Base-by-base conservation (phyloP, 139 green algal species). In the Chlorella sp. region DNA sequence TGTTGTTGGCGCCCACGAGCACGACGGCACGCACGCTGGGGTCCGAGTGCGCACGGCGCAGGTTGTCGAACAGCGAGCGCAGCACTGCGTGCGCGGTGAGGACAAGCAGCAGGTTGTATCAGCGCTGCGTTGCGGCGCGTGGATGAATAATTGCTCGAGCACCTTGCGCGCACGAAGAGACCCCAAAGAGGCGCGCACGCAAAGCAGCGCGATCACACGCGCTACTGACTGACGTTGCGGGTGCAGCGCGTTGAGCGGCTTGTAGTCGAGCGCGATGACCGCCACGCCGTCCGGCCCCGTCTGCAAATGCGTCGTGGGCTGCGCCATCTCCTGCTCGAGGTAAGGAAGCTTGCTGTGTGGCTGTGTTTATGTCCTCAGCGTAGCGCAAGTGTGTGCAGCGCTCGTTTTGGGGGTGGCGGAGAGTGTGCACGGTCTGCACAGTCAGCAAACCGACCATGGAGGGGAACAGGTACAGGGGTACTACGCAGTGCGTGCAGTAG, bases 201-300 rank as follows among this genome's bases (percentile, higher is more conserved):
- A 30, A 32, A 50, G n/a, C 5, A 20, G 5, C 50, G 23, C 5
- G 6, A 62, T 4, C n/a, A 31, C 6, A 62, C 5, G 22, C 23
- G 36, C 3, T 23, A 60, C 6, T 62, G 1, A 65, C 79, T 74
- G 32, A 93, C 91, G 86, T 49, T 83, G 67, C 0, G 93, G 91
- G 67, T 97, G 92, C 73, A 99, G 76, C 1, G 95, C 93, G 71
- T 99, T 99, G 1, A 99, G 91, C 1, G 95, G 95, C 26, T 93
- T 90, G 77, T 98, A 97, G 61, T 67, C 51, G 1, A 99, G 82
- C 4, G 87, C 94, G 26, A 99, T 88, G 5, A 98, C 73, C 0
- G 91, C 94, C 1, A 99, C 88, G 14, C 91, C 94, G 62, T 90
- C 86, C 0, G 71, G 31, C 20, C 82, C 79, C 30, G 85, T 71